A percentile compares a stretch with the other conserved stretches of the same genome.
These are phyloP conservation scores for Pyrus hybrid DNA, from an alignment of 331 rosid species.

Conservation along the genomic window DNA sequence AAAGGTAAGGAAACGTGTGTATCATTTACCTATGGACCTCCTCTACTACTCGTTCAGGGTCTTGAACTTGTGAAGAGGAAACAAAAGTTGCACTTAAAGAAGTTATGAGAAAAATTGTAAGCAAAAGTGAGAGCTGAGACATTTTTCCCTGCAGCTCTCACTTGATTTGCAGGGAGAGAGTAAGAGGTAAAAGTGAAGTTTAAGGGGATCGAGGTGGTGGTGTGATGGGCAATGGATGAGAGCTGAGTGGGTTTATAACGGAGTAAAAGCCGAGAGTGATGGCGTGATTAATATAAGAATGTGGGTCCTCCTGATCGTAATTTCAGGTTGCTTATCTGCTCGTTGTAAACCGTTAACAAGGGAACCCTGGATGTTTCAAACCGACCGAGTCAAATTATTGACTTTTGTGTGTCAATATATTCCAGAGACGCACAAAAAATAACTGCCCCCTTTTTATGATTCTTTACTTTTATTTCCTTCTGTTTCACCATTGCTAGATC, in stretches of 20 bases:
- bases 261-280: constrained; percentile 66
- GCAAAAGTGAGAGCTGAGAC: constrained; percentile 10
- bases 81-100: constrained; percentile 8
- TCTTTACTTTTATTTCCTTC: no score
- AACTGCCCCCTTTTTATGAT: no score
- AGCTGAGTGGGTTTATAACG: constrained; percentile 27
- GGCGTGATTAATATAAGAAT: constrained; percentile 55
- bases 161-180: background rate
- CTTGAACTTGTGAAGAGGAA: constrained; percentile 38
- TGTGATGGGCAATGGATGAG: background rate
- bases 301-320: constrained; percentile 42
- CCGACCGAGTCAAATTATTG: constrained; percentile 28
- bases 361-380: background rate
- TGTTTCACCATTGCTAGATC: no score
- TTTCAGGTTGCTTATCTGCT: constrained; percentile 14
- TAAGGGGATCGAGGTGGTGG: background rate
- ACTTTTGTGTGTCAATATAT: constrained; percentile 9
- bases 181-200: background rate
- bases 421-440: no score
- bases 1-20: background rate
- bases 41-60: constrained; percentile 61
- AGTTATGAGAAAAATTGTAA: constrained; percentile 19
- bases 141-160: background rate
- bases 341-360: constrained; percentile 35
- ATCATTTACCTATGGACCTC: constrained; percentile 59